phyloP scores from a whole-genome alignment of 1,284 basidiomycete genomes.

The Moniliella sp. region DNA sequence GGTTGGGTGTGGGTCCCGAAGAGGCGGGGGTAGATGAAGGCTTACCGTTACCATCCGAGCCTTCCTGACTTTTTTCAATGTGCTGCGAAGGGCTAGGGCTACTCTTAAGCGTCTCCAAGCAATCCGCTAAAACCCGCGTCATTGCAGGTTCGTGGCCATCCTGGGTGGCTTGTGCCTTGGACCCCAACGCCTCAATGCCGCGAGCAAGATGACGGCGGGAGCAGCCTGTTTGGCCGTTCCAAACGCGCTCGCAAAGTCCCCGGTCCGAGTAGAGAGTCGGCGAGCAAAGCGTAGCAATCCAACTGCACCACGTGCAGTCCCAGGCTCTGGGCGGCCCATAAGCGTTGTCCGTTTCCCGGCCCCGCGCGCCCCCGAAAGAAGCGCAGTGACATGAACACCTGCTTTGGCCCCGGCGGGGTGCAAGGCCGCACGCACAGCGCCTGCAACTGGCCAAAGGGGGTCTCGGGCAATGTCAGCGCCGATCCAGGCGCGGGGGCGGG shows the following conservation, averaged over 20 bases:
- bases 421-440: no score
- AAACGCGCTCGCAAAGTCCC: constrained; percentile 53
- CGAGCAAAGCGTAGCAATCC: constrained; percentile 63
- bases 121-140: constrained; percentile 46
- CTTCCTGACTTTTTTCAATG: no score
- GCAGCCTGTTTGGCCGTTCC: constrained; percentile 59
- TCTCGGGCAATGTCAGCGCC: constrained; percentile 7
- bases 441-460: constrained; percentile 8
- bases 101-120: constrained; percentile 43
- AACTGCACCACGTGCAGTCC: constrained; percentile 68
- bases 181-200: constrained; percentile 60
- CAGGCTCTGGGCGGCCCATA: constrained; percentile 45
- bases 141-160: constrained; percentile 52
- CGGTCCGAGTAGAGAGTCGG: constrained; percentile 58
- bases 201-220: constrained; percentile 67
- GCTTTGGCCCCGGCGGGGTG: no score
- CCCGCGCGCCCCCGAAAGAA: constrained; percentile 49
- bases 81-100: no score
- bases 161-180: constrained; percentile 49
- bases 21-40: no score
- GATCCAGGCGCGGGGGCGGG: neutral
- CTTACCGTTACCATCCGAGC: no score
- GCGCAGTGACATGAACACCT: constrained; percentile 38
- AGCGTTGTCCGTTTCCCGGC: no score
- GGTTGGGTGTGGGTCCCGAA: no score